A percentile compares a stretch with the other conserved stretches of the same genome.
These are phyloP conservation scores for Trichocladium uniseriatum DNA, from an alignment of 495 filamentous ascomycete genomes.

Conservation along the genomic window DNA sequence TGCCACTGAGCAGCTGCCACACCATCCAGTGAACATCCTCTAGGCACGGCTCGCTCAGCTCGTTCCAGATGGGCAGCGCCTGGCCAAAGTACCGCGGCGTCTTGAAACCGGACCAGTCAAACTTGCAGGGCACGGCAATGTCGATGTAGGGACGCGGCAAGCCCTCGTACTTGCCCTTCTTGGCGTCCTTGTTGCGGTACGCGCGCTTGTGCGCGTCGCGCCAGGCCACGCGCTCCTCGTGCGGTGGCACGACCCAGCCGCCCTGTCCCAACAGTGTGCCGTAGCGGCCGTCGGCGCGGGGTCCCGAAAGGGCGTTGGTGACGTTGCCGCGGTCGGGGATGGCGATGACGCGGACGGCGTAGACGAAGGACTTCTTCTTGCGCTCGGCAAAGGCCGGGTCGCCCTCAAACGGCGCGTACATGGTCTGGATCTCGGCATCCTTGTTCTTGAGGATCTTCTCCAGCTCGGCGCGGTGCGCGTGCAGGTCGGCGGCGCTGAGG, in stretches of 20 bases:
- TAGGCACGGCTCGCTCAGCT: constrained; percentile 14
- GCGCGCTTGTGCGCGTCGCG: constrained; percentile 4
- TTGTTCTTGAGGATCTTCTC: neutral
- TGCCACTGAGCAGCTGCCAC: constrained; percentile 18
- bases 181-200: constrained; percentile 4
- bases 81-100: constrained; percentile 14
- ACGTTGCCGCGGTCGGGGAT: constrained; percentile 4
- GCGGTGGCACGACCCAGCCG: constrained; percentile 21
- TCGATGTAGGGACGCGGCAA: neutral
- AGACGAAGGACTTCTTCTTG: constrained; percentile 12
- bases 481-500: neutral
- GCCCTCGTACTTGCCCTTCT: constrained; percentile 4
- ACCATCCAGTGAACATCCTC: constrained; percentile 25
- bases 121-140: constrained; percentile 3
- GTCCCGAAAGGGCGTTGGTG: constrained; percentile 20
- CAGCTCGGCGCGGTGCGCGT: constrained; percentile 1
- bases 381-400: constrained; percentile 3
- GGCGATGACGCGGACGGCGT: constrained; percentile 18
- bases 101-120: constrained; percentile 9
- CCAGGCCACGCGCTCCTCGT: constrained; percentile 14
- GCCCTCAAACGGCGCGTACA: neutral
- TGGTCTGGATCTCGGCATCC: neutral
- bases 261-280: constrained; percentile 14
- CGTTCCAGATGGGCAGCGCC: constrained; percentile 14
- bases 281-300: constrained; percentile 7